These are phyloP conservation scores for Cladosporium cucumerinum DNA, from an alignment of 2,329 filamentous ascomycete species.

Conservation along the genomic window DNA sequence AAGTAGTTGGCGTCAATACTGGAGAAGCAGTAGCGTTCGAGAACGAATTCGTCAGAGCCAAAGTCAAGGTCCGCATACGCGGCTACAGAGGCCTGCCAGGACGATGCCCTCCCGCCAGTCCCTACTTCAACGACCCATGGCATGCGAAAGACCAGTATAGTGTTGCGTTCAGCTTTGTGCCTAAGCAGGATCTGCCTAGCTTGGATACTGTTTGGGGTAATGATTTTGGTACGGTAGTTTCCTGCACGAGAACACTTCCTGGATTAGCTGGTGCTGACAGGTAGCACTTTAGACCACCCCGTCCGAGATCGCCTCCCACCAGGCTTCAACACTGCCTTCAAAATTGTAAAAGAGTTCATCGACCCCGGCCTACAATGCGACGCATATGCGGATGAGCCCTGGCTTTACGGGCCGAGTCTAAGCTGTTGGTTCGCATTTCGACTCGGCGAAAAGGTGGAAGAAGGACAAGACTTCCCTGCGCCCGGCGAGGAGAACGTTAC, in stretches of 20 bases:
- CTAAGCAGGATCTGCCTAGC: conserved; percentile 62
- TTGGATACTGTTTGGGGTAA: conserved; percentile 84
- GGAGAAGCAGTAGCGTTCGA: conserved; percentile 59
- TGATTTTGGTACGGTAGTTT: conserved; percentile 57
- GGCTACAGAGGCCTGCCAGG: conserved; percentile 63
- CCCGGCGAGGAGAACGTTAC: conserved; percentile 32
- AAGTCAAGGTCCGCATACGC: conserved; percentile 73
- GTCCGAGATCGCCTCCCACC: conserved; percentile 81
- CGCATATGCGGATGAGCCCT: conserved; percentile 79
- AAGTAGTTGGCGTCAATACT: conserved; percentile 71
- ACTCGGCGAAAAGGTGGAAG: conserved; percentile 27
- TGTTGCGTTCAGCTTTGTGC: conserved; percentile 74
- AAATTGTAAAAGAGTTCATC: conserved; percentile 82
- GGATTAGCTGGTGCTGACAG: not conserved
- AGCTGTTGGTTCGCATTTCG: conserved; percentile 34
- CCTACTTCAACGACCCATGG: conserved; percentile 71
- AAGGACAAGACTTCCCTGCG: conserved; percentile 26
- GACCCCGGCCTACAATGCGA: conserved; percentile 89
- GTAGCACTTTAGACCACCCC: conserved; percentile 58
- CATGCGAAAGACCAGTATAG: conserved; percentile 79
- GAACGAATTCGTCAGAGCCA: conserved; percentile 61
- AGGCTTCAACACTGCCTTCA: conserved; percentile 79
- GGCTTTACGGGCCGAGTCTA: conserved; percentile 71
- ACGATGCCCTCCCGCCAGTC: conserved; percentile 61
- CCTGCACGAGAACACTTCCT: not conserved